These are phyloP conservation scores for Toxicodendron radicans DNA, from an alignment of 345 rosid species.

Conservation along the genomic window DNA sequence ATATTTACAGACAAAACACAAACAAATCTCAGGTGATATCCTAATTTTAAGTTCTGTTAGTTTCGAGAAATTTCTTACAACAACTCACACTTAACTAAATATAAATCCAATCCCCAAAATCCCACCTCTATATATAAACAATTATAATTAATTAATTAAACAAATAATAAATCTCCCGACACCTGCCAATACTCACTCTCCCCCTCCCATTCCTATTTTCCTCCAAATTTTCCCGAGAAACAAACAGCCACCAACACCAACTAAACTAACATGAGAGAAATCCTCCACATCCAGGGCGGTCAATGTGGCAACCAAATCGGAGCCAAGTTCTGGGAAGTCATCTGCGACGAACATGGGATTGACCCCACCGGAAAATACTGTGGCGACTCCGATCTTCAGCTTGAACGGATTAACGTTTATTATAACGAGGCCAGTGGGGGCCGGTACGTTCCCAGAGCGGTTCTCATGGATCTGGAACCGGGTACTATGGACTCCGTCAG, in stretches of 20 bases:
- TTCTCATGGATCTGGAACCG: slow-evolving; percentile 34
- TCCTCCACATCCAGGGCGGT: slow-evolving; percentile 33
- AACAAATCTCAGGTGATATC: no score
- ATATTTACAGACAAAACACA: no score
- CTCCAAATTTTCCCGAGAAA: neutral
- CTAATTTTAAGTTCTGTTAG: no score
- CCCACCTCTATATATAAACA: no score
- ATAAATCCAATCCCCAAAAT: no score
- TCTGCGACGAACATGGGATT: slow-evolving; percentile 35
- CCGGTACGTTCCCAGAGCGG: slow-evolving; percentile 31
- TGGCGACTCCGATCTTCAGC: slow-evolving; percentile 31
- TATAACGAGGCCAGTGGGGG: slow-evolving; percentile 36
- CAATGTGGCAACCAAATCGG: slow-evolving; percentile 38
- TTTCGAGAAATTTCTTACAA: no score
- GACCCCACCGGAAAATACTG: slow-evolving; percentile 26
- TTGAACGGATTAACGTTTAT: slow-evolving; percentile 32
- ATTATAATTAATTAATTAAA: no score
- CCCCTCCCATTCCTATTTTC: neutral
- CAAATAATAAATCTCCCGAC: no score
- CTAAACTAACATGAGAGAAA: slow-evolving; percentile 24
- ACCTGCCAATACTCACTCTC: neutral
- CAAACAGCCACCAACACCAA: neutral
- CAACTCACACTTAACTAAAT: no score
- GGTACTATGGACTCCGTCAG: slow-evolving; percentile 34
- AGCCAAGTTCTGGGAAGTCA: slow-evolving; percentile 36